Evolutionary conservation across 73 alveolate genomes (phyloP).

Genomic region (Durusdinium trenchii): DNA sequence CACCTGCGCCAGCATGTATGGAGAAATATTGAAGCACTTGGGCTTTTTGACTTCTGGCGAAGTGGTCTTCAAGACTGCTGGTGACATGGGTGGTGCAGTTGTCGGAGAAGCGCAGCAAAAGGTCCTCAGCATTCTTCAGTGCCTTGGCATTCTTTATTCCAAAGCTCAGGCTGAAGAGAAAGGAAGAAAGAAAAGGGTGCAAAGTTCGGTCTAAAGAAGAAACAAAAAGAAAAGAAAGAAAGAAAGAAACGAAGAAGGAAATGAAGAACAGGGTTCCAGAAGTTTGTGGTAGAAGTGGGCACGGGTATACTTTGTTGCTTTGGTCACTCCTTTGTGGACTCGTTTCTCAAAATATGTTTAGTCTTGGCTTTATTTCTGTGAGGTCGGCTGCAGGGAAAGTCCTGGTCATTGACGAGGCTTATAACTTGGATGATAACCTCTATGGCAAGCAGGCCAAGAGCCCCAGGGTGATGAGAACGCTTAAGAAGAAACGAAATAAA

Average conservation of each 20-base stretch:
- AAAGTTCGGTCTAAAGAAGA: background rate
- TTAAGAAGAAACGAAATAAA: too few relatives aligned
- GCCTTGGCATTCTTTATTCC: too few relatives aligned
- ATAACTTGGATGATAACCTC: constrained; percentile 39
- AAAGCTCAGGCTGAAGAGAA: background rate
- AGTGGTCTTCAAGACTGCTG: constrained; percentile 73
- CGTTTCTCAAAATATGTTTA: too few relatives aligned
- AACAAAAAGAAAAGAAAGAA: background rate
- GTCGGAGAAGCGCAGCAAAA: constrained; percentile 76
- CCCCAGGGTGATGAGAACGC: background rate
- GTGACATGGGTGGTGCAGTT: constrained; percentile 64
- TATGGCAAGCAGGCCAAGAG: constrained; percentile 80
- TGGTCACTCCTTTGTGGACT: too few relatives aligned
- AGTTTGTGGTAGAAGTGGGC: too few relatives aligned
- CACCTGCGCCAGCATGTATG: constrained; percentile 65
- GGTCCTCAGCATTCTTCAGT: constrained; percentile 9
- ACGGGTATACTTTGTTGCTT: too few relatives aligned
- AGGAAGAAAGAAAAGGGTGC: background rate
- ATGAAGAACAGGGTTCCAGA: background rate
- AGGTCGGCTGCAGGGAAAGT: constrained; percentile 74
- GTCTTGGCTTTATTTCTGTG: background rate
- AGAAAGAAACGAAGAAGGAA: too few relatives aligned
- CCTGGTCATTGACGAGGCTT: constrained; percentile 76
- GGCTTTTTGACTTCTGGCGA: constrained; percentile 69
- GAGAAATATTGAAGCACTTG: constrained; percentile 63